Evolutionary conservation across 805 yeast species (phyloP), one percentile per base, ranked within the genome.

Genomic region (Monosporozyma siamensis): DNA sequence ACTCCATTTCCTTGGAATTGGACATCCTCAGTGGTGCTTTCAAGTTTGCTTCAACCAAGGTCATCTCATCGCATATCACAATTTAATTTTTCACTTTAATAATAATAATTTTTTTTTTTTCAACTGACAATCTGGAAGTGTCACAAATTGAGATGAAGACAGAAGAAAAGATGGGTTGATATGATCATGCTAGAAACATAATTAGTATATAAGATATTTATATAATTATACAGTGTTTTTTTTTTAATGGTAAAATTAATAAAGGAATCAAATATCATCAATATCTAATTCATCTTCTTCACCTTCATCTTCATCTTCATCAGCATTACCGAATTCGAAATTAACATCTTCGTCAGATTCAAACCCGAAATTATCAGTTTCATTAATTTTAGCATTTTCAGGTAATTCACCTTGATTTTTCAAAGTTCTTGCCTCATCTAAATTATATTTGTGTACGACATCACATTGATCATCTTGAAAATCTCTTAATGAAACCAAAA

Each of bases 381-480:
- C 98, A 69, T 90, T 89, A 66, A 92, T 92, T 74, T 87, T 86
- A 47, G 97, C 97, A 54, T 81, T 76, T 67, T 92, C 97, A 49
- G 99, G 99, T 57, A 92, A 76, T 70, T 92, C 99, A 55, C 99
- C 98, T 66, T 82, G 84, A 50, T 78, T 82, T 71, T 92, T 94
- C 69, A 92, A 75, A 40, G 95, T 80, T 73, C 98, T 85, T 48
- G 98, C 98, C 70, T 92, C 99, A 61, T 92, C 99, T 40, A 96
- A 82, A 66, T 84, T 87, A 69, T 82, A 92, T 69, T 92, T 92
- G 67, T 90, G 94, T 45, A 92, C 90, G 54, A 92, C 97, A 65
- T 92, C 99, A 73, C 97, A 92, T 66, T 85, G 95, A 49, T 86
- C 95, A 60, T 90, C 97, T 70, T 92, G 97, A 79, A 92, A 92